Evolutionary conservation across 2,329 filamentous ascomycete species (phyloP).

Genomic region (Rutstroemia sydowiana): DNA sequence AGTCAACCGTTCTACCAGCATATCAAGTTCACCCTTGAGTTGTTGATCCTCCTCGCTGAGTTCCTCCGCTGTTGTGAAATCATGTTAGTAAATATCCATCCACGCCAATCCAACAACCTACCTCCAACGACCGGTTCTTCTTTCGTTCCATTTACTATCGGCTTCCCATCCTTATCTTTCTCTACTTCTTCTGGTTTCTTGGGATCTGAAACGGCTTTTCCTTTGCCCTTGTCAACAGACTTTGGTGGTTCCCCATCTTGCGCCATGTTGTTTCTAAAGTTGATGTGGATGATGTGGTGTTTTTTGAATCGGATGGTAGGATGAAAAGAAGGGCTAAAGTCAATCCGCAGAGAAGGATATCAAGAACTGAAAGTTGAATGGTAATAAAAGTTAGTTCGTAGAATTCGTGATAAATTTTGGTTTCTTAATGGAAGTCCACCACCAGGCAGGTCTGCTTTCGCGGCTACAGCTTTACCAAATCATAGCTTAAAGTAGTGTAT

Average conservation of each 20-base stretch:
- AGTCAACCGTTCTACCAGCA: conserved; percentile 92
- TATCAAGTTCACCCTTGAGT: conserved; percentile 94
- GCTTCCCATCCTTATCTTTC: conserved; percentile 64
- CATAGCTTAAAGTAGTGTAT: conserved; percentile 7
- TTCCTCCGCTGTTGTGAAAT: conserved; percentile 58
- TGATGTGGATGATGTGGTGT: conserved; percentile 7
- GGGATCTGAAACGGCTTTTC: conserved; percentile 64
- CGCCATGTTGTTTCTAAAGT: conserved; percentile 59
- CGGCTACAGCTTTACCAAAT: conserved; percentile 12
- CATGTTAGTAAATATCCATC: conserved; percentile 29
- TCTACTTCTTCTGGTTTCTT: conserved; percentile 52
- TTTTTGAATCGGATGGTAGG: neutral
- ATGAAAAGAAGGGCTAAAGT: conserved; percentile 4
- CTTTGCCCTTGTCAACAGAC: conserved; percentile 90
- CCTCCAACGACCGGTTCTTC: conserved; percentile 50
- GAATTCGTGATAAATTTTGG: conserved; percentile 21
- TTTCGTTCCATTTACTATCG: conserved; percentile 64
- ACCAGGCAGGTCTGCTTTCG: conserved; percentile 12
- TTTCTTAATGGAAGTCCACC: conserved; percentile 16
- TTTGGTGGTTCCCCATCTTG: conserved; percentile 85
- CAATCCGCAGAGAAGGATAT: conserved; percentile 4
- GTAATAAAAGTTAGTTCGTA: conserved; percentile 23
- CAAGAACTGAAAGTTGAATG: conserved; percentile 1
- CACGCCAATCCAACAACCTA: conserved; percentile 23
- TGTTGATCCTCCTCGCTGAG: conserved; percentile 97